Evolutionary conservation across 31 red algal species (phyloP), one percentile per base, ranked within the genome.

Genomic region (Endocladia muricata): DNA sequence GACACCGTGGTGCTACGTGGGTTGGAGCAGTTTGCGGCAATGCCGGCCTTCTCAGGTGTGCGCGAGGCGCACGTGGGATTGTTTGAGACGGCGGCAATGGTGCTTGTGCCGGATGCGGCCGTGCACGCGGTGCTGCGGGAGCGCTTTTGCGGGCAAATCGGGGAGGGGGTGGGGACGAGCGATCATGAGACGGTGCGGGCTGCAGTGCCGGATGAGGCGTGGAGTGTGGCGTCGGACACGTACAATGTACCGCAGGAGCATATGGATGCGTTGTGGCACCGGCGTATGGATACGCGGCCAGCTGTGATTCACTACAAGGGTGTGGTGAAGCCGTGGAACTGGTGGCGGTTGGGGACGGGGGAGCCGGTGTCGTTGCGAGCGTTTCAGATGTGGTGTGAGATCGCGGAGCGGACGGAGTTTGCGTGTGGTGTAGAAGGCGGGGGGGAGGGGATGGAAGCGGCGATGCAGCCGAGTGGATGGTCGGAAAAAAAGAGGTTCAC

Each of bases 191-290:
- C 63, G 51, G 60, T 82, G 60, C 64, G 78, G 31, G 62, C 42
- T 28, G 54, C 62, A 26, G 78, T 82, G 21, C 78, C 78, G 37
- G 66, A 82, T 11, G 78, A 82, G 21, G 78, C 78, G 29, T 82
- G 78, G 78, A 82, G 65, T 13, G 51, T 39, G 1, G 78, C 55
- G 2, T 69, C 63, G 48, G 78, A 82, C 38, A 82, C 78, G 23
- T 82, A 69, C 52, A 82, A 82, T 72, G 78, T 82, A 35, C 78
- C 78, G 5, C 78, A 82, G 49, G 65, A 82, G 13, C 78, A 82
- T 72, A 82, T 82, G 78, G 78, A 82, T 43, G 66, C 66, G 15
- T 38, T 82, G 23, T 82, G 78, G 78, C 72, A 82, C 39, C n/a
- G 78, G 19, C 36, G 66, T 34, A 67, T 82, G 1, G 78, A 82